Evolutionary conservation across 345 rosid genomes (phyloP).

Genomic region (Syzygium oleosum): DNA sequence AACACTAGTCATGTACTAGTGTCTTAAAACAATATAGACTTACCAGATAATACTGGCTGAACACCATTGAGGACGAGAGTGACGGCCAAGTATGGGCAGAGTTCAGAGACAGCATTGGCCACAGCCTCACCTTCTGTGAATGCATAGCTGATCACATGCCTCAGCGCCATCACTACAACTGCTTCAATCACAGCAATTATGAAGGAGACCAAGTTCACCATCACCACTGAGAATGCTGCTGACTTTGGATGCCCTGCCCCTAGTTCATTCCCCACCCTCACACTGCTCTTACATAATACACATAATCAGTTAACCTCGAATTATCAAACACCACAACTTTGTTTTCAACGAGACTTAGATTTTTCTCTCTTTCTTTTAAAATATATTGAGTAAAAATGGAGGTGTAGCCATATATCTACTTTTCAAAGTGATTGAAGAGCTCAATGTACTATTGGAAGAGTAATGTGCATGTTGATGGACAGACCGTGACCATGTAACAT

Average conservation of each 20-base stretch:
- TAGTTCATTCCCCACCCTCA: conserved; percentile 36
- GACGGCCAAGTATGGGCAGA: conserved; percentile 27
- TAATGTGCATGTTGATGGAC: not conserved
- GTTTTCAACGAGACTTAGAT: not conserved
- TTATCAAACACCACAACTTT: not conserved
- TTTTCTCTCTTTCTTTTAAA: not conserved
- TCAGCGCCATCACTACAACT: conserved; percentile 8
- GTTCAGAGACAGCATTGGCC: conserved; percentile 29
- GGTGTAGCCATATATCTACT: not conserved
- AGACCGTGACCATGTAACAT: not conserved
- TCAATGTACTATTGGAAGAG: not conserved
- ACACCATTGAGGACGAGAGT: conserved; percentile 28
- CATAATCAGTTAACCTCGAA: not conserved
- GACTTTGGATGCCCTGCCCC: conserved; percentile 38
- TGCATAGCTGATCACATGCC: conserved; percentile 34
- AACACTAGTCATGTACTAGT: not conserved
- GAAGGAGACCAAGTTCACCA: conserved; percentile 21
- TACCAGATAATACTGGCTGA: conserved; percentile 39
- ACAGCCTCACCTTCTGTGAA: conserved; percentile 28
- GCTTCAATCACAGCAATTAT: conserved; percentile 20
- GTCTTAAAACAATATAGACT: not conserved
- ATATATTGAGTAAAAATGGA: not conserved
- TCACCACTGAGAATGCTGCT: conserved; percentile 22
- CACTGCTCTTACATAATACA: conserved; percentile 4
- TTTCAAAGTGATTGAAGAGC: not conserved